A percentile compares a stretch with the other conserved stretches of the same genome.
Conservation (phyloP, 2,329 filamentous ascomycete genomes). For the Dactylonectria estremocensis region DNA sequence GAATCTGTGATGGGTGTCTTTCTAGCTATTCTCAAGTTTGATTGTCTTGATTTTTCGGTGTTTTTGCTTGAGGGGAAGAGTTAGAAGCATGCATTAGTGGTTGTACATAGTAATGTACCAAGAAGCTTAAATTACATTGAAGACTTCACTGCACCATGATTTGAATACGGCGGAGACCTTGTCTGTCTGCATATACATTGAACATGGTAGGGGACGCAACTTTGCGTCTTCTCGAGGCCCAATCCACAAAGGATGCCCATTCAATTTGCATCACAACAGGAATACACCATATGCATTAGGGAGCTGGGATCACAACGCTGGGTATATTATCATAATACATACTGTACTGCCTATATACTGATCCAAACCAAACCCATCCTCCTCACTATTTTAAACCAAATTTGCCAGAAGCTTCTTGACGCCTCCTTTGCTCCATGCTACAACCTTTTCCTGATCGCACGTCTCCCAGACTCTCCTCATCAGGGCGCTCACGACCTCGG, state of each 20-base stretch:
- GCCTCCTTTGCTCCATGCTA: constrained; percentile 75
- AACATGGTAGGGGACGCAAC: background rate
- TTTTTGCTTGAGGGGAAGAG: constrained; percentile 39
- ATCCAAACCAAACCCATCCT: constrained; percentile 5
- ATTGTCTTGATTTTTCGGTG: constrained; percentile 34
- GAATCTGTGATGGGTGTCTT: constrained; percentile 20
- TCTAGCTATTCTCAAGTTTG: constrained; percentile 12
- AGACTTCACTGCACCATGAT: background rate
- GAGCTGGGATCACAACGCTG: constrained; percentile 27
- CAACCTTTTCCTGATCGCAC: constrained; percentile 77
- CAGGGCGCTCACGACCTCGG: constrained; percentile 67
- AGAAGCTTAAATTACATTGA: constrained; percentile 40
- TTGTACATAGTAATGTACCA: constrained; percentile 45
- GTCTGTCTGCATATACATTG: too few species aligned
- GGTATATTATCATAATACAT: constrained; percentile 37
- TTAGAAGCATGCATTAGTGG: constrained; percentile 23
- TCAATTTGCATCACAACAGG: too few species aligned
- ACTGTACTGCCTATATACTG: constrained; percentile 16
- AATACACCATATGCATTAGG: background rate
- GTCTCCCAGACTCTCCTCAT: constrained; percentile 73
- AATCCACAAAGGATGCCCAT: too few species aligned
- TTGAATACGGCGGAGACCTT: background rate
- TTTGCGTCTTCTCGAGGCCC: too few species aligned
- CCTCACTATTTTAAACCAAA: background rate
- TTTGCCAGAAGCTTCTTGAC: constrained; percentile 50